Percentiles rank a stretch among this genome's conserved stretches.
Conservation (phyloP, 1,284 basidiomycete genomes). For the Moniliophthora roreri region DNA sequence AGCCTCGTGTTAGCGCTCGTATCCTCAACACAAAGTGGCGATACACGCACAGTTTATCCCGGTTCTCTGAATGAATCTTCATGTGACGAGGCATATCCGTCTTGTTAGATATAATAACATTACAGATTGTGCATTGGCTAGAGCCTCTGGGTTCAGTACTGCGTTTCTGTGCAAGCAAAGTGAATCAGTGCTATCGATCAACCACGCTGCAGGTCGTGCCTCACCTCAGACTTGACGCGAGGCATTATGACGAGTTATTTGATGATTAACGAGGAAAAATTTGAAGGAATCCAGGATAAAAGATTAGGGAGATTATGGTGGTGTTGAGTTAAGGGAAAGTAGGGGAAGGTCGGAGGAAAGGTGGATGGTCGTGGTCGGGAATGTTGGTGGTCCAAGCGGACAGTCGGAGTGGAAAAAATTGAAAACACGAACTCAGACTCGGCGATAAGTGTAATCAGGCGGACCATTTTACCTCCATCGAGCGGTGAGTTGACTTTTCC, state of each 20-base stretch:
- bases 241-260: background rate
- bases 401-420: background rate
- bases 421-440: background rate
- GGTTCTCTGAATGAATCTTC: slow-evolving; percentile 16
- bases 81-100: slow-evolving; percentile 23
- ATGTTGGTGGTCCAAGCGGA: background rate
- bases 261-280: background rate
- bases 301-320: background rate
- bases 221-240: slow-evolving; percentile 3
- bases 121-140: slow-evolving; percentile 14
- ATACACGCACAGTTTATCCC: slow-evolving; percentile 13
- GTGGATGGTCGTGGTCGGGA: background rate
- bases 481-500: too few species aligned
- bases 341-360: background rate
- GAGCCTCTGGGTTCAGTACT: slow-evolving; percentile 5
- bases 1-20: background rate
- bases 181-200: background rate
- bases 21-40: background rate
- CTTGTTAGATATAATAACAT: slow-evolving; percentile 15
- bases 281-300: background rate
- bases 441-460: too few species aligned
- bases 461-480: too few species aligned
- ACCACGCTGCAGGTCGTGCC: background rate
- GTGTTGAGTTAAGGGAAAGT: background rate
- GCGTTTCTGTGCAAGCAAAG: background rate